phyloP scores from a whole-genome alignment of 345 rosid species.

The Gossypium stocksii region DNA sequence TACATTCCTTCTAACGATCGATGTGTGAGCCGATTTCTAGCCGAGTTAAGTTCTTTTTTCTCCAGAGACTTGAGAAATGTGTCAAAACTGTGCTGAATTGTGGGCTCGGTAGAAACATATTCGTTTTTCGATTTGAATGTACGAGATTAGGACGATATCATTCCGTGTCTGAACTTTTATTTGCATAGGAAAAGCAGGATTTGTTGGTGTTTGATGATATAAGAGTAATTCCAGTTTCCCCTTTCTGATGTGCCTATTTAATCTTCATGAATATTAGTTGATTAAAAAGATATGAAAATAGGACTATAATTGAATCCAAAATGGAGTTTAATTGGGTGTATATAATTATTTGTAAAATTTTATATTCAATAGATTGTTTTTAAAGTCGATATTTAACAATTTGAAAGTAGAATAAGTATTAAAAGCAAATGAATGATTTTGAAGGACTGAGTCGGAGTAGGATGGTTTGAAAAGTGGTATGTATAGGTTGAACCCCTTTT shows the following conservation, averaged over 20 bases:
- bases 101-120: not conserved
- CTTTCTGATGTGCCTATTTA: not conserved
- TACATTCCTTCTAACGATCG: not conserved
- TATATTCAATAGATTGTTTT: not conserved
- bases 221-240: not conserved
- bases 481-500: rapidly evolving
- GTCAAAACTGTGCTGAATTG: not conserved
- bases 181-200: not conserved
- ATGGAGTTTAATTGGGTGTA: not conserved
- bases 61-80: not conserved
- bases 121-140: not conserved
- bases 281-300: too few relatives aligned
- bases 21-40: not conserved
- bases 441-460: too few relatives aligned
- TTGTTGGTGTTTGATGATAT: not conserved
- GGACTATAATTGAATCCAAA: not conserved
- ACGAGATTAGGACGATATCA: not conserved
- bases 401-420: not conserved
- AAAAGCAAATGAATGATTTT: too few relatives aligned
- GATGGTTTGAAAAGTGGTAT: too few relatives aligned
- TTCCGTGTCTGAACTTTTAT: not conserved
- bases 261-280: not conserved
- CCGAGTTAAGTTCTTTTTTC: not conserved
- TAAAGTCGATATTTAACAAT: too few relatives aligned
- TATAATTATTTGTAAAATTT: too few relatives aligned